Evolutionary conservation across 2,329 filamentous ascomycete genomes (phyloP).

Genomic region (Colletotrichum sp.): DNA sequence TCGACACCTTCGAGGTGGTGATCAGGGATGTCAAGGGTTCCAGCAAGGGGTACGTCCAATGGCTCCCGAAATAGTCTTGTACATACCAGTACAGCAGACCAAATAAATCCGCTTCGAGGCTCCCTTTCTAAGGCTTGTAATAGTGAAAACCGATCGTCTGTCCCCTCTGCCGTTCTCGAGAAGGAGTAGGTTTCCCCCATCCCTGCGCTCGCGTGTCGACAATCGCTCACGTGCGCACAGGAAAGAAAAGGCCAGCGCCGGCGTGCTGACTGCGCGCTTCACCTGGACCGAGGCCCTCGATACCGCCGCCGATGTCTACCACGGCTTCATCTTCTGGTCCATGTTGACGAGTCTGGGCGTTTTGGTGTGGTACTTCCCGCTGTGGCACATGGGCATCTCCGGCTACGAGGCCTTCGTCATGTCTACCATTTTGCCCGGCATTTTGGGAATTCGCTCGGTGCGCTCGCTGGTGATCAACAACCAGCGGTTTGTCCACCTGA

Average conservation of each 20-base stretch:
- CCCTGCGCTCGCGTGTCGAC: background rate
- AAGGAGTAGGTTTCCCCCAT: conserved; percentile 70
- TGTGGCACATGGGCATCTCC: conserved; percentile 99
- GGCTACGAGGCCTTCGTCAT: conserved; percentile 93
- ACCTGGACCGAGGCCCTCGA: conserved; percentile 78
- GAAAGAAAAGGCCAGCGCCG: conserved; percentile 75
- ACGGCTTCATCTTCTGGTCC: conserved; percentile 96
- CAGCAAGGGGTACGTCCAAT: conserved; percentile 97
- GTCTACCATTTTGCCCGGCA: conserved; percentile 78
- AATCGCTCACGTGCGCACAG: conserved; percentile 43
- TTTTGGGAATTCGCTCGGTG: conserved; percentile 75
- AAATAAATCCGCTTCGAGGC: conserved; percentile 33
- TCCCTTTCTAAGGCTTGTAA: conserved; percentile 43
- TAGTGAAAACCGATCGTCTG: conserved; percentile 53
- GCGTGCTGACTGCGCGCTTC: conserved; percentile 74
- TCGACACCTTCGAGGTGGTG: conserved; percentile 84
- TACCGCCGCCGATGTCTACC: conserved; percentile 86
- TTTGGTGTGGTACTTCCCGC: conserved; percentile 95
- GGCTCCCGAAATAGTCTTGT: conserved; percentile 82
- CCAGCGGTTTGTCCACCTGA: conserved; percentile 72
- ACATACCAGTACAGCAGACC: conserved; percentile 36
- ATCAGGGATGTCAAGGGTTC: conserved; percentile 87
- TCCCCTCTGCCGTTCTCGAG: conserved; percentile 61
- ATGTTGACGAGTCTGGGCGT: conserved; percentile 89
- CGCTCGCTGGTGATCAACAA: conserved; percentile 73